A percentile compares a stretch with the other conserved stretches of the same genome.
These are phyloP conservation scores for Parathielavia appendiculata DNA, from an alignment of 495 filamentous ascomycete genomes.

Conservation along the genomic window DNA sequence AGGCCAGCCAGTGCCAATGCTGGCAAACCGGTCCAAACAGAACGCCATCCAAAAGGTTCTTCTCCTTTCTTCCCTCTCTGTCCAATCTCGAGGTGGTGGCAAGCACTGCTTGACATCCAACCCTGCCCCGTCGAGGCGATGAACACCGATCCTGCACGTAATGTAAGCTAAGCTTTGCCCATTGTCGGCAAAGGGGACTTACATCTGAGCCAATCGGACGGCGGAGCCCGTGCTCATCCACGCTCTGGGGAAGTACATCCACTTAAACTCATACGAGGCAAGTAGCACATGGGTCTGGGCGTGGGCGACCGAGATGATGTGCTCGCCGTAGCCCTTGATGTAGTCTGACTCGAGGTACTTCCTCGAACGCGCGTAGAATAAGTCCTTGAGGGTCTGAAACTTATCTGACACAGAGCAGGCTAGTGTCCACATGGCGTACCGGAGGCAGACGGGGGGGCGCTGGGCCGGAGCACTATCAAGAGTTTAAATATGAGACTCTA, in stretches of 20 bases:
- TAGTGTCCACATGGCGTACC: slow-evolving; percentile 91
- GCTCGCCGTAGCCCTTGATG: slow-evolving; percentile 88
- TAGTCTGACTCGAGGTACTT: slow-evolving; percentile 89
- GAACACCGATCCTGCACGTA: slow-evolving; percentile 64
- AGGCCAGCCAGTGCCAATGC: slow-evolving; percentile 97
- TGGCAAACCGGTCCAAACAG: slow-evolving; percentile 84
- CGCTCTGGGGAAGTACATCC: slow-evolving; percentile 95
- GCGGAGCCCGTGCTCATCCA: slow-evolving; percentile 88
- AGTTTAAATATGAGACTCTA: slow-evolving; percentile 20
- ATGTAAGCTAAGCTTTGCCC: slow-evolving; percentile 8
- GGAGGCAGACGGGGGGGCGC: slow-evolving; percentile 80
- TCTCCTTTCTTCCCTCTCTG: slow-evolving; percentile 83
- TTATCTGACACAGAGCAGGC: slow-evolving; percentile 80
- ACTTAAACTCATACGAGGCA: slow-evolving; percentile 84
- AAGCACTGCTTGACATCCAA: slow-evolving; percentile 91
- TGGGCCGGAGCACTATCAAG: slow-evolving; percentile 60
- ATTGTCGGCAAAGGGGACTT: slow-evolving; percentile 8
- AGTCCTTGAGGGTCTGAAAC: slow-evolving; percentile 65
- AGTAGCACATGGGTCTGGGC: slow-evolving; percentile 79
- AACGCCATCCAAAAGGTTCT: slow-evolving; percentile 95
- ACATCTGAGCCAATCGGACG: slow-evolving; percentile 74
- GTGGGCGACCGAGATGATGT: slow-evolving; percentile 73
- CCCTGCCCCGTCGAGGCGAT: slow-evolving; percentile 79
- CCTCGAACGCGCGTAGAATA: slow-evolving; percentile 82
- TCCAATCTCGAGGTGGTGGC: slow-evolving; percentile 83